phyloP scores from a whole-genome alignment of 73 alveolate species.

The Uronychia binucleata region DNA sequence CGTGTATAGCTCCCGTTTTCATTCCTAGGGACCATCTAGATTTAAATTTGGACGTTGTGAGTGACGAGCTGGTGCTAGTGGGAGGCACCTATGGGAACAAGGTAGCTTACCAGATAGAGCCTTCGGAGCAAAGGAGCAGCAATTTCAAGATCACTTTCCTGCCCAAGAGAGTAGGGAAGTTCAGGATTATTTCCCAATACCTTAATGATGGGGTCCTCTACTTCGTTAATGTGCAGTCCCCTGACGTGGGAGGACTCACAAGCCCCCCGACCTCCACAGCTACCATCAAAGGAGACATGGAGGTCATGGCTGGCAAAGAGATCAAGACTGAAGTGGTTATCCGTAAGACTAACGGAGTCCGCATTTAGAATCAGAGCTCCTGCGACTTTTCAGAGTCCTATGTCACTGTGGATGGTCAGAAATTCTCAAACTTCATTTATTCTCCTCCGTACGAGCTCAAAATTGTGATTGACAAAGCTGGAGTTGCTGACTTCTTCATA shows the following conservation, averaged over 20 bases:
- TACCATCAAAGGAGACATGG: neutral
- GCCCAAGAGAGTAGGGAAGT: neutral
- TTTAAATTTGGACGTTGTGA: too few relatives aligned
- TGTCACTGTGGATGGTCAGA: neutral
- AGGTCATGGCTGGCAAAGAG: neutral
- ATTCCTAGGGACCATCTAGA: neutral
- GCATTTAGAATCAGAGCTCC: neutral
- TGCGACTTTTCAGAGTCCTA: slow-evolving; percentile 4
- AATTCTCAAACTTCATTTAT: neutral
- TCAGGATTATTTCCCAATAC: neutral
- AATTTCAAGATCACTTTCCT: neutral
- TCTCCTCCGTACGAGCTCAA: neutral
- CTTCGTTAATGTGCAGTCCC: neutral
- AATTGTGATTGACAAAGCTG: neutral
- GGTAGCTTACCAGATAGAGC: neutral
- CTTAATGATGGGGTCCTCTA: neutral
- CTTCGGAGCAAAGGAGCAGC: neutral
- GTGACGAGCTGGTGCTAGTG: neutral
- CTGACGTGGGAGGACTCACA: neutral
- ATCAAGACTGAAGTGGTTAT: neutral
- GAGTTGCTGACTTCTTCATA: neutral
- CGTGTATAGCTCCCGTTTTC: neutral
- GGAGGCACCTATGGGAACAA: neutral
- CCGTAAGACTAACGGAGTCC: neutral
- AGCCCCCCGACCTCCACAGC: slow-evolving; percentile 4